Base-by-base conservation (phyloP, 768 basidiomycete species). In the Tubosaeta sp. region DNA sequence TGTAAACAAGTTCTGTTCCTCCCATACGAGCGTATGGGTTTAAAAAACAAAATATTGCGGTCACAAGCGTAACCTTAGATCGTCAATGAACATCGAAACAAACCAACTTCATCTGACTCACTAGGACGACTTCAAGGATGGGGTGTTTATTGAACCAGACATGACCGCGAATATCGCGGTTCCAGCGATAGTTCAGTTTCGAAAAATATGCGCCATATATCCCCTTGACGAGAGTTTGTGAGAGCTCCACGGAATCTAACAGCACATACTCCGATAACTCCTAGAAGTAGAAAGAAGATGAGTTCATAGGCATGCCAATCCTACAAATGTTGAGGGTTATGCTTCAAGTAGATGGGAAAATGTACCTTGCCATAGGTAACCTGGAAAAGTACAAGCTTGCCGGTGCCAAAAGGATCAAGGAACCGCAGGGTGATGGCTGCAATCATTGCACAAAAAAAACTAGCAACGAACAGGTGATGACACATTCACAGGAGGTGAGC, bases 401-500 rank as follows among this genome's bases (percentile, higher is more conserved):
- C 93, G 5, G 91, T 95, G 13, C 92, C 90, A 63, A 97, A 97
- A 0, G 97, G 97, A 68, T 99, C 89, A 33, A 98, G 83, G 54
- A 95, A 87, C 71, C 85, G 81, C 42, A 99, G 74, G 1, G 95
- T 95, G 60, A 97, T 87, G 1, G 95, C 95, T 2, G 97, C 97
- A 58, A 98, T 91, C 80, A 98, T 85, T 2, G 97, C 97, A 65
- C 97, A 98, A 69, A 99, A 95, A 73, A 99, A 99, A 62, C 92
- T 95, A 39, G 37, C n/a, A 65, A 38, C 67, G 70, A 43, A 4
- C 17, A 25, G 4, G 39, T 50, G n/a, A 43, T 5, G 12, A 42
- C 34, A 31, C 22, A 31, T 44, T 35, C 50, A 43, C 14, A 14
- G 19, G 49, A 32, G 43, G 49, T 53, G 6, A n/a, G 4, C 27